Conservation (phyloP, 2,329 filamentous ascomycete genomes). For the Sclerotinia minor region DNA sequence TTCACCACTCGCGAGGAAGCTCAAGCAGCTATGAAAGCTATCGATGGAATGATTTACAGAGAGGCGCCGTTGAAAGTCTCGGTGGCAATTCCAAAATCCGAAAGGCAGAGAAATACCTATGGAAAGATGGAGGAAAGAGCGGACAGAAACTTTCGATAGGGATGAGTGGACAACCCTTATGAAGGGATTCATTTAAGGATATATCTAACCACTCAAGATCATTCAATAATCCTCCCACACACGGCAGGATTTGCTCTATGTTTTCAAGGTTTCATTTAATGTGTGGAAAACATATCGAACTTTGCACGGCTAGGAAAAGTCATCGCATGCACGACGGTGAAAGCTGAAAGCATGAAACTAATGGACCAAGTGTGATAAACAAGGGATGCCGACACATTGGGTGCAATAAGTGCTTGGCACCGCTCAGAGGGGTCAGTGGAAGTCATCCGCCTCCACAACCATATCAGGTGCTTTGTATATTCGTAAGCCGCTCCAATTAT, state of each 20-base stretch:
- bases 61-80: background rate
- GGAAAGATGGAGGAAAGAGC: background rate
- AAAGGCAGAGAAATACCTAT: background rate
- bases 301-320: no score
- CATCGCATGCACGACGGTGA: no score
- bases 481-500: background rate
- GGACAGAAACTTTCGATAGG: background rate
- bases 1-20: conserved; percentile 1
- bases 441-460: background rate
- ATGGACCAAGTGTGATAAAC: no score
- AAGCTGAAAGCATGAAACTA: no score
- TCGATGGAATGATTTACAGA: background rate
- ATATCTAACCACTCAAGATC: background rate
- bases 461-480: background rate
- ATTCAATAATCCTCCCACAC: no score
- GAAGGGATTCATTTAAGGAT: background rate
- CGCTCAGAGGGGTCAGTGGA: background rate
- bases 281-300: no score
- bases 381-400: no score
- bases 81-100: background rate
- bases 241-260: background rate
- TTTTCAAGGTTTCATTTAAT: no score
- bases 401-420: no score
- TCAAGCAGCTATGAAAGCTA: background rate
- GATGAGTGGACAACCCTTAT: background rate